Evolutionary conservation across 2,329 filamentous ascomycete genomes (phyloP).

Genomic region (Chrysosporium keratinophilum): DNA sequence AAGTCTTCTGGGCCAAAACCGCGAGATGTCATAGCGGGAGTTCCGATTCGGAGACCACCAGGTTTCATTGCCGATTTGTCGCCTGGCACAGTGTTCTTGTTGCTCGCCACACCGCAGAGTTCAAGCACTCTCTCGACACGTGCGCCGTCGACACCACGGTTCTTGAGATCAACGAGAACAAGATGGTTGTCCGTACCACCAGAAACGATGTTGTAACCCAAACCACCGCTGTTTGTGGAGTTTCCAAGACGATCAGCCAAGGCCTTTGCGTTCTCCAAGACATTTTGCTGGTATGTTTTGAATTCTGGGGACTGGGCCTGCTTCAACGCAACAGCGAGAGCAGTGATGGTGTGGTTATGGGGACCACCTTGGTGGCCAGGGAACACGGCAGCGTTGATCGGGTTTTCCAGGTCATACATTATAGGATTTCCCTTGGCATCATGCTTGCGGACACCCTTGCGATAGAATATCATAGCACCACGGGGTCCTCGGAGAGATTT

Average conservation of each 20-base stretch:
- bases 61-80: slow-evolving; percentile 90
- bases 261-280: slow-evolving; percentile 86
- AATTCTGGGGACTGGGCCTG: slow-evolving; percentile 87
- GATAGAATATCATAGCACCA: slow-evolving; percentile 99
- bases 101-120: slow-evolving; percentile 88
- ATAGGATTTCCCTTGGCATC: slow-evolving; percentile 88
- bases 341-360: slow-evolving; percentile 99
- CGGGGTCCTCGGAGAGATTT: slow-evolving; percentile 96
- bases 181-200: slow-evolving; percentile 97
- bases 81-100: slow-evolving; percentile 97
- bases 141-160: slow-evolving; percentile 77
- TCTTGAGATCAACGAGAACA: slow-evolving; percentile 87
- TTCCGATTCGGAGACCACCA: slow-evolving; percentile 85
- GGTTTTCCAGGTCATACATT: slow-evolving; percentile 84
- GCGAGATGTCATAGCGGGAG: slow-evolving; percentile 93
- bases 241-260: slow-evolving; percentile 61
- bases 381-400: slow-evolving; percentile 99
- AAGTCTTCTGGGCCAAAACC: slow-evolving; percentile 90
- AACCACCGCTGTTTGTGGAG: slow-evolving; percentile 57
- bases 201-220: slow-evolving; percentile 89
- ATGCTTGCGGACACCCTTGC: slow-evolving; percentile 83
- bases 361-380: slow-evolving; percentile 96
- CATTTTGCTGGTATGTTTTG: slow-evolving; percentile 85
- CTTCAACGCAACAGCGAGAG: slow-evolving; percentile 85
- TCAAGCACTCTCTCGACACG: slow-evolving; percentile 85